A percentile compares a stretch with the other conserved stretches of the same genome.
phyloP scores from a whole-genome alignment of 768 basidiomycete species.

The Kwoniella europaea region DNA sequence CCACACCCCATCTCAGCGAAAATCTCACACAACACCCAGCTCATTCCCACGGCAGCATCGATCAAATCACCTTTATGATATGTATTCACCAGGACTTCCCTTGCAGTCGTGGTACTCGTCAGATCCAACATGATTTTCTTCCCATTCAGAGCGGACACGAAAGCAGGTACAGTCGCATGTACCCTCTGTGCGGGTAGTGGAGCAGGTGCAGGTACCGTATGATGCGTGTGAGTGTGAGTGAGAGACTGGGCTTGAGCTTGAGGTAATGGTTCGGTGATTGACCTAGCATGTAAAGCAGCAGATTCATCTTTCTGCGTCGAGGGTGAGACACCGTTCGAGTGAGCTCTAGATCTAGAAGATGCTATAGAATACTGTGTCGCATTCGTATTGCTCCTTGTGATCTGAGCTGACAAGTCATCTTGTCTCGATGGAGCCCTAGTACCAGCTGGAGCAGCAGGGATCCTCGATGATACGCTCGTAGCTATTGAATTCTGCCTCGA shows the following conservation, averaged over 20 bases:
- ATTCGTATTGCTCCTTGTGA: constrained; percentile 35
- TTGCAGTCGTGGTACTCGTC: constrained; percentile 68
- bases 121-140: constrained; percentile 70
- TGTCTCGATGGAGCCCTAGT: constrained; percentile 23
- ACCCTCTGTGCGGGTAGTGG: background rate
- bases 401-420: constrained; percentile 15
- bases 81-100: constrained; percentile 72
- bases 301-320: constrained; percentile 12
- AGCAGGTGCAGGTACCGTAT: constrained; percentile 1
- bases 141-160: constrained; percentile 35
- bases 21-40: constrained; percentile 89
- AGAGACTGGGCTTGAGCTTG: constrained; percentile 4
- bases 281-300: constrained; percentile 21
- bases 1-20: constrained; percentile 93
- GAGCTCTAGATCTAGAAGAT: constrained; percentile 16
- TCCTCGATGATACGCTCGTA: constrained; percentile 16
- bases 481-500: constrained; percentile 20
- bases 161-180: constrained; percentile 24
- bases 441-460: constrained; percentile 8
- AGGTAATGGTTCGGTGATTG: constrained; percentile 29
- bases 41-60: constrained; percentile 62
- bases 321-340: constrained; percentile 12
- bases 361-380: constrained; percentile 23
- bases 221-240: background rate
- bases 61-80: constrained; percentile 70